These are phyloP conservation scores for maize (Zea mays) DNA, from an alignment of 176 grass and related monocot genomes.

Conservation along the genomic window DNA sequence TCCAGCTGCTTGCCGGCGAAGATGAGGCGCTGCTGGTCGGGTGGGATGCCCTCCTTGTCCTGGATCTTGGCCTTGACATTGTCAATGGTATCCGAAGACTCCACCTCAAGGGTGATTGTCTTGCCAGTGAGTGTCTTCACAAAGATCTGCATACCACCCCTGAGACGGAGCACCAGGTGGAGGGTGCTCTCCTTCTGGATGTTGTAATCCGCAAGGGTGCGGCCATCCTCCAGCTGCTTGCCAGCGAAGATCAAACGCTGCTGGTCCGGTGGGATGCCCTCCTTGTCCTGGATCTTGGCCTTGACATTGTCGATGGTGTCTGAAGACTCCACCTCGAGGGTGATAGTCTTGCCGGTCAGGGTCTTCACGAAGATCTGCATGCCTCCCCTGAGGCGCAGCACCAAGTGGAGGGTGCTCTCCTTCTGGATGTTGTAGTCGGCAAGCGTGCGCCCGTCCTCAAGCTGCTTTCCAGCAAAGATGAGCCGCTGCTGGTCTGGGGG, in stretches of 20 bases:
- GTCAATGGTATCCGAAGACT: conserved; percentile 52
- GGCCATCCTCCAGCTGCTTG: conserved; percentile 64
- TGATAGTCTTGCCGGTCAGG: conserved; percentile 48
- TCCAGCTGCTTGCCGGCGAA: conserved; percentile 67
- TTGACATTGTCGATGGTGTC: conserved; percentile 66
- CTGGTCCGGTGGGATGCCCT: conserved; percentile 66
- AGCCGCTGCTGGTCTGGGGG: conserved; percentile 73
- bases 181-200: conserved; percentile 68
- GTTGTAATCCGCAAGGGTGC: conserved; percentile 63
- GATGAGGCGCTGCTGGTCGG: conserved; percentile 60
- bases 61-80: conserved; percentile 73
- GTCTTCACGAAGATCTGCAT: conserved; percentile 66
- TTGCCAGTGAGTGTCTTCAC: conserved; percentile 46
- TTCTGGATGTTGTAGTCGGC: conserved; percentile 80
- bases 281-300: conserved; percentile 76
- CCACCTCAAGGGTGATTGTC: conserved; percentile 63
- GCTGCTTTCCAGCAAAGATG: conserved; percentile 68
- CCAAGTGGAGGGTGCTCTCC: conserved; percentile 25
- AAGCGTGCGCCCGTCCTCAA: conserved; percentile 57
- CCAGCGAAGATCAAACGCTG: conserved; percentile 57
- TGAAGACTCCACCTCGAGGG: conserved; percentile 47
- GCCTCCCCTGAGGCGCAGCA: conserved; percentile 19
- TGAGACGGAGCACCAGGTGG: conserved; percentile 21
- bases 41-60: conserved; percentile 74
- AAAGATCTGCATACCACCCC: conserved; percentile 63